A percentile compares a stretch with the other conserved stretches of the same genome.
Evolutionary conservation across 345 rosid genomes (phyloP).

Genomic region (Adansonia digitata): DNA sequence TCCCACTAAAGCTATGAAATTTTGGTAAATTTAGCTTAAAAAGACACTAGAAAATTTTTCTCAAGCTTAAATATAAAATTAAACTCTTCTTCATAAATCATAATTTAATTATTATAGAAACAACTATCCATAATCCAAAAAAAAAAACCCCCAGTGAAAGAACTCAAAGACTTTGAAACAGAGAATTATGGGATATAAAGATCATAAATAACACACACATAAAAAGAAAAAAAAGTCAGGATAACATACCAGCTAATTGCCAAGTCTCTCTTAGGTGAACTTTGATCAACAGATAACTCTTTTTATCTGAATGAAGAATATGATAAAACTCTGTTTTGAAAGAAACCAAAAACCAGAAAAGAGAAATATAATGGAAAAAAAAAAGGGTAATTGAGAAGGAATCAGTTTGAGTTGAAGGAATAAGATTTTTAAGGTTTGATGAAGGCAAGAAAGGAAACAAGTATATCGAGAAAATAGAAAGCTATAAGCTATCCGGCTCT

Average conservation of each 20-base stretch:
- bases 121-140: not conserved
- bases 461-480: not conserved
- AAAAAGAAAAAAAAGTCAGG: not conserved
- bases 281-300: not conserved
- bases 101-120: not conserved
- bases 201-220: not conserved
- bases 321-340: not conserved
- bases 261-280: not conserved
- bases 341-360: not conserved
- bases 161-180: not conserved
- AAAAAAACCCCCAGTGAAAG: not conserved
- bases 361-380: not conserved
- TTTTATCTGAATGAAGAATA: not conserved
- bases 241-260: slow-evolving; percentile 1
- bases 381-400: not conserved
- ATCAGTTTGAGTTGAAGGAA: not conserved
- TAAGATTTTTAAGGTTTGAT: not conserved
- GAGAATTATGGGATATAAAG: not conserved
- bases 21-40: not conserved
- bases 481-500: not conserved
- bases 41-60: not conserved
- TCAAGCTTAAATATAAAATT: not conserved
- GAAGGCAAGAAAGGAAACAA: not conserved
- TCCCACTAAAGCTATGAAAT: not conserved
- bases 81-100: not conserved